Base-by-base conservation (phyloP, 441 rosid genomes). In the Populus tomentosa region DNA sequence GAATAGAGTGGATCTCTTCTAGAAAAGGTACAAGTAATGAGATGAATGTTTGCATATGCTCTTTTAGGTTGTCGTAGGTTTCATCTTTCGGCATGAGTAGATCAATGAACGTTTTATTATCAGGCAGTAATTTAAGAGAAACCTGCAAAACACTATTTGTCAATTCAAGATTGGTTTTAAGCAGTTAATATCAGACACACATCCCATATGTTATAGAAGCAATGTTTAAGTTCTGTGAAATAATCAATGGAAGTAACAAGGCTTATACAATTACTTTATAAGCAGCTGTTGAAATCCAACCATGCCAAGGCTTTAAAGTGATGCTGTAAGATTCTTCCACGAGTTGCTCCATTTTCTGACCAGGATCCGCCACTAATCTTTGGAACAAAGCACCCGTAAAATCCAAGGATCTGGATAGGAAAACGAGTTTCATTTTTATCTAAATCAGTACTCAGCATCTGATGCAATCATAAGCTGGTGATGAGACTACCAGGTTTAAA, bases 261-360 rank as follows among this genome's bases (percentile, higher is more conserved):
- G 4, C 18, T 4, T 14, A 6, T 68, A 56, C 10, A 3, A 32
- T 71, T 73, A 93, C 99, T 88, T 82, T 95, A 85, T 88, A 90
- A 83, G 99, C 98, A 72, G 98, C 98, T 18, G 90, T 85, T 3
- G 99, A 89, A 77, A 95, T 95, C 98, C 99, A 95, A 70, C 97
- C 91, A 87, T 95, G 99, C 88, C 94, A 89, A 2, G 89, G 95
- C 85, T 92, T 95, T 77, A 95, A 85, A 74, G 95, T 89, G 38
- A 72, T 21, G 72, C 75, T 82, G 76, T 95, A 93, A 50, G 96
- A 86, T 69, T 92, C 97, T 87, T 92, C 96, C 82, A 95, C 97
- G 72, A 86, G 86, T 79, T 87, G 78, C 82, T 90, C 95, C 92
- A 95, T 91, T 79, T 83, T 88, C 63, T 86, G 82, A 33, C 75